Evolutionary conservation across 345 rosid species (phyloP).

Genomic region (Eucalyptus dawsonii): DNA sequence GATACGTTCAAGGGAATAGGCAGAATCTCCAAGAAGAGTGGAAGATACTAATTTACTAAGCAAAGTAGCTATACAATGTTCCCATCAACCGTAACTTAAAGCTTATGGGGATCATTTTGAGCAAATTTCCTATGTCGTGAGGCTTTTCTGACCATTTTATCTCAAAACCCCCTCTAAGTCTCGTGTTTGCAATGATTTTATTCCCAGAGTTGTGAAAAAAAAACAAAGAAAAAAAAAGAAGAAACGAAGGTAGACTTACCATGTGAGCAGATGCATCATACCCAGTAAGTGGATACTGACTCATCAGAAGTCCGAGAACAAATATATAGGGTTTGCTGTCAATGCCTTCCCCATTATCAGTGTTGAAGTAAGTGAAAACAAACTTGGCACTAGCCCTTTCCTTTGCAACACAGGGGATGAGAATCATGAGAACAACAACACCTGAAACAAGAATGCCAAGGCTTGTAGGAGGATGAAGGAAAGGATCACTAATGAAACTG

Average conservation of each 20-base stretch:
- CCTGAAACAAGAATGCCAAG: conserved; percentile 23
- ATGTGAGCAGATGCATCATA: conserved; percentile 98
- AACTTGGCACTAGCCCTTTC: conserved; percentile 81
- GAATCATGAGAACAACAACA: conserved; percentile 66
- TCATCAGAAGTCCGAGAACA: conserved; percentile 86
- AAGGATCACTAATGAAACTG: not conserved
- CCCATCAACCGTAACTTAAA: not conserved
- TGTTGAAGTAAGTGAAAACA: conserved; percentile 79
- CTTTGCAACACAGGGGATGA: conserved; percentile 65
- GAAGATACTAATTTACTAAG: not conserved
- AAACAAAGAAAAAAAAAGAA: not conserved
- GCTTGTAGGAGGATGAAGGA: not conserved
- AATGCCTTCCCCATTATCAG: conserved; percentile 72
- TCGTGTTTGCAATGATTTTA: not conserved
- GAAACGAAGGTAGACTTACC: conserved; percentile 28
- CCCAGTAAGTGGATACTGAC: conserved; percentile 85
- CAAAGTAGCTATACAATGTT: not conserved
- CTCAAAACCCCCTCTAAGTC: not conserved
- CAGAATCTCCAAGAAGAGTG: not conserved
- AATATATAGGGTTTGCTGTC: conserved; percentile 57
- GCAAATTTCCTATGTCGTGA: not conserved
- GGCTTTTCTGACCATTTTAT: not conserved
- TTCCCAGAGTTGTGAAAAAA: not conserved
- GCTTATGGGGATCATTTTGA: not conserved
- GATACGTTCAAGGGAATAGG: not conserved